A percentile compares a stretch with the other conserved stretches of the same genome.
phyloP scores from a whole-genome alignment of 2,329 filamentous ascomycete species.

The Nemania abortiva region DNA sequence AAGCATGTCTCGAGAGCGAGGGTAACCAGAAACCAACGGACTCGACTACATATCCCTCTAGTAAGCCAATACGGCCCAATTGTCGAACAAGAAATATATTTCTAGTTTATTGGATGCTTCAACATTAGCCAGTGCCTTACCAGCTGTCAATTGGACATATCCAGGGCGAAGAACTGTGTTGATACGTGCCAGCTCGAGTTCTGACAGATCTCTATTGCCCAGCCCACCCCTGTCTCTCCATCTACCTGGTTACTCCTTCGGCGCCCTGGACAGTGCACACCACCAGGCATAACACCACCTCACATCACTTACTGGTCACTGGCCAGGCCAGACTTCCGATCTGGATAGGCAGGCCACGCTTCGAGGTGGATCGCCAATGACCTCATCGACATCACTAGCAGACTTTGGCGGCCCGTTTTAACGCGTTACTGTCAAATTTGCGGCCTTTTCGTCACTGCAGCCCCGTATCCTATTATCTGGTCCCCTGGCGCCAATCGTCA shows the following conservation, averaged over 20 bases:
- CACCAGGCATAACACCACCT: not conserved
- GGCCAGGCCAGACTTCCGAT: slow-evolving; percentile 3
- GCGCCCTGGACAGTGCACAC: slow-evolving; percentile 8
- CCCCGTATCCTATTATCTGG: slow-evolving; percentile 10
- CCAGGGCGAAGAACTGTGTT: not conserved
- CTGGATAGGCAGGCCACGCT: slow-evolving; percentile 37
- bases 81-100: not conserved
- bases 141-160: slow-evolving; percentile 4
- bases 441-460: slow-evolving; percentile 27
- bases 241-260: slow-evolving; percentile 10
- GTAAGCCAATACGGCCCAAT: not conserved
- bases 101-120: not conserved
- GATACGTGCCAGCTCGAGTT: not conserved
- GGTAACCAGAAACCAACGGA: slow-evolving; percentile 6
- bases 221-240: not conserved
- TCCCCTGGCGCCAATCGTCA: slow-evolving; percentile 26
- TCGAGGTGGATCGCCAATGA: slow-evolving; percentile 44
- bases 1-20: slow-evolving; percentile 4
- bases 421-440: slow-evolving; percentile 32
- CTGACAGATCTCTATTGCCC: slow-evolving; percentile 8
- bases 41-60: not conserved
- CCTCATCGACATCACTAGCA: slow-evolving; percentile 41
- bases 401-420: slow-evolving; percentile 30
- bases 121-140: not conserved
- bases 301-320: not conserved